Conservation (phyloP, 345 rosid genomes). For the Microthlaspi erraticum region DNA sequence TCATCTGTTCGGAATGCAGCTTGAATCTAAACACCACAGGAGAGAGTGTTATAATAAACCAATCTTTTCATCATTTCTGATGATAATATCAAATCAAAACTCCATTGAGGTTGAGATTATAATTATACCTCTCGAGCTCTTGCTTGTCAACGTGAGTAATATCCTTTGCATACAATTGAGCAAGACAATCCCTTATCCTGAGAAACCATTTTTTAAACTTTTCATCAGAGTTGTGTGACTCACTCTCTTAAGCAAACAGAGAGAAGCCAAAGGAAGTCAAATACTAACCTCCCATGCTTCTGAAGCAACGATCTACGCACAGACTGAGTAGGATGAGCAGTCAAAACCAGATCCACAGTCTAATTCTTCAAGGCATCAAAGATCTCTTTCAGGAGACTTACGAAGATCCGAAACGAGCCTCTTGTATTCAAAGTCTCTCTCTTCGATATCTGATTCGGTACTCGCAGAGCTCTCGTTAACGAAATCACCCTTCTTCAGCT, state of each 20-base stretch:
- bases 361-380: constrained; percentile 95
- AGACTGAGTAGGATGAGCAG: constrained; percentile 99
- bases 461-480: constrained; percentile 80
- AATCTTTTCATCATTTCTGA: not conserved
- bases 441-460: constrained; percentile 95
- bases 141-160: constrained; percentile 98
- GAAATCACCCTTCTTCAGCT: too few species aligned
- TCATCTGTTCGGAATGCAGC: constrained; percentile 99
- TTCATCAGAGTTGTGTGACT: not conserved
- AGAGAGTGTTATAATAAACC: not conserved
- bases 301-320: constrained; percentile 96
- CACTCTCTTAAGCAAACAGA: not conserved
- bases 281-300: constrained; percentile 86
- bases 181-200: constrained; percentile 90
- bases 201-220: constrained; percentile 9
- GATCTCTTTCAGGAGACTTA: constrained; percentile 91
- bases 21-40: constrained; percentile 69
- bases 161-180: constrained; percentile 89
- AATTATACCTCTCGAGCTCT: constrained; percentile 92
- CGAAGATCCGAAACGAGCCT: constrained; percentile 79
- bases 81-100: not conserved
- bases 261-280: not conserved
- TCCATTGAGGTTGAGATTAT: not conserved
- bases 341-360: constrained; percentile 93
- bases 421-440: constrained; percentile 90